Conservation (phyloP, 2,329 filamentous ascomycete species). For the Exophiala phaeomuriformis region DNA sequence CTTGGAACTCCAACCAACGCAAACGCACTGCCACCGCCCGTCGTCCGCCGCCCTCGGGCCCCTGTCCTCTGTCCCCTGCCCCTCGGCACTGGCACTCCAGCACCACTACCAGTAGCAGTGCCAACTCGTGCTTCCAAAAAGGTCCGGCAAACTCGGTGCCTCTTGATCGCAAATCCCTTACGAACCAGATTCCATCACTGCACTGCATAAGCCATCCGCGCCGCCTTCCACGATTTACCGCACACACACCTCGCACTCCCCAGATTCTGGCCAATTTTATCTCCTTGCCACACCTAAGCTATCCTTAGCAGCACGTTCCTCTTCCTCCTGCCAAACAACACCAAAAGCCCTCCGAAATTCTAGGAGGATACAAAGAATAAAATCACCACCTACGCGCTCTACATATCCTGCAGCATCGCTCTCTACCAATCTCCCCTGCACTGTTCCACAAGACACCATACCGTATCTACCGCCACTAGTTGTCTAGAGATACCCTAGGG, state of each 20-base stretch:
- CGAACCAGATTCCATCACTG: slow-evolving; percentile 2
- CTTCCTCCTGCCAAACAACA: background rate
- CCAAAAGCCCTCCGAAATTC: background rate
- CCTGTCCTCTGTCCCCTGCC: background rate
- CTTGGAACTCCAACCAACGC: background rate
- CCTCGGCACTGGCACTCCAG: background rate
- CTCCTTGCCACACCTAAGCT: slow-evolving; percentile 2
- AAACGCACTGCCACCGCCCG: background rate
- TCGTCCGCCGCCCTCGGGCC: background rate
- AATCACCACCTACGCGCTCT: background rate
- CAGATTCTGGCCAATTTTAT: background rate
- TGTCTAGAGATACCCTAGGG: slow-evolving; percentile 16
- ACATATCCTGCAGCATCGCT: background rate
- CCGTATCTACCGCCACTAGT: slow-evolving; percentile 25
- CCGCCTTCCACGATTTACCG: background rate
- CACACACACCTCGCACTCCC: background rate
- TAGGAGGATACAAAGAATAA: slow-evolving; percentile 1
- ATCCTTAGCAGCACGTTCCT: background rate
- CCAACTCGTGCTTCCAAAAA: no score
- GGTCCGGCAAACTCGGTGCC: background rate
- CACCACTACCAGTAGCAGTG: background rate
- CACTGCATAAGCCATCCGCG: background rate
- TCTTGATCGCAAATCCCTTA: slow-evolving; percentile 11
- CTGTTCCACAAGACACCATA: slow-evolving; percentile 7
- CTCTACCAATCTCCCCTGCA: background rate